Evolutionary conservation across 192 early-diverging fungal species (phyloP), one percentile per base, ranked within the genome.

Genomic region (Rhizophagus prolifer): DNA sequence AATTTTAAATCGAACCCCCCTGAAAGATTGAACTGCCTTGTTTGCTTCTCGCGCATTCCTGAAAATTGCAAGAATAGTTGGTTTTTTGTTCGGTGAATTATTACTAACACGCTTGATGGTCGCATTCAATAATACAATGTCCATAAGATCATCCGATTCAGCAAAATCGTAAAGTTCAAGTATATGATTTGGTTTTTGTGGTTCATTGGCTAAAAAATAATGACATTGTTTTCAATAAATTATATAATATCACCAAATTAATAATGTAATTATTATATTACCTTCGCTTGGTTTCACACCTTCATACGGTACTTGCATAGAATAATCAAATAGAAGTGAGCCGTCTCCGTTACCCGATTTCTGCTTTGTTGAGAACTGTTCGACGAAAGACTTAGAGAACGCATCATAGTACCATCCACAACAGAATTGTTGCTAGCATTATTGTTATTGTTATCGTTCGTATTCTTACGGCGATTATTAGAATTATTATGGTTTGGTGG

Each of bases 251-350:
- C 4, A 65, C 10, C 9, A 50, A 19, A 58, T 19, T 21, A 70
- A 14, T 50, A 58, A 25, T 71, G 19, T 9, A 38, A 38, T 54
- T 47, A 72, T 34, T 58, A 44, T 61, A 38, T 62, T 41, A 74
- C 72, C 72, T 59, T 74, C 72, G n/a, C 72, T 74, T 12, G 72
- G 72, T 31, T 74, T 74, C 6, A 74, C 72, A 13, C 72, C 72
- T 30, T 74, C 72, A 61, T 74, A 74, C 12, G 72, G 72, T 38
- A 50, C 72, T 74, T 74, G 72, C 36, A 62, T 26, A 14, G 58
- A 61, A 74, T 74, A 74, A 62, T 74, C 72, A 74, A 74, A 74
- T 31, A 74, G 34, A 34, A 74, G 72, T 19, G 58, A 28, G 44
- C 58, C 13, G 1, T 60, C 46, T 31, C 58, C 9, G 58, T 38